Base-by-base conservation (phyloP, 768 basidiomycete species). In the Russula griseocarnosa region DNA sequence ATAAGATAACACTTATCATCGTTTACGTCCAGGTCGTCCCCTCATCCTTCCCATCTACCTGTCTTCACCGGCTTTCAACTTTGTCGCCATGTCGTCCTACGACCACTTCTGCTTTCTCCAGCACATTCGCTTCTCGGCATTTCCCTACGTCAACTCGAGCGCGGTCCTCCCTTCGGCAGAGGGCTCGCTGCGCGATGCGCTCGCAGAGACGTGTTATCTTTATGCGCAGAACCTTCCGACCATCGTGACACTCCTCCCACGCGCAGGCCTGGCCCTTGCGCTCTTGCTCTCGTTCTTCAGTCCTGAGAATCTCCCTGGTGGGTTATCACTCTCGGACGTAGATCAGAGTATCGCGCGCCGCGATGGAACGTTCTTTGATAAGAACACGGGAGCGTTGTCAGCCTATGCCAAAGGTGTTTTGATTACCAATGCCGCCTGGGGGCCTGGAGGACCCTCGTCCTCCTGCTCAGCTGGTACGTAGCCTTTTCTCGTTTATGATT, bases 141-240 rank as follows among this genome's bases (percentile, higher is more conserved):
- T 88, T 71, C 55, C 68, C 36, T 76, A 78, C 38, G 79, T 84
- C 67, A 76, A 76, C 50, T 82, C 79, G 60, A 76, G 79, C 69
- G 67, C 66, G 3, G 52, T 60, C 46, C 60, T 69, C 30, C 67
- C 56, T 5, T 67, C 62, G 2, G 58, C 54, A 1, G 67, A 69
- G 51, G 65, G 68, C 44, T 70, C 63, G 55, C 63, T 80, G 62
- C 77, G 78, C 52, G 81, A 85, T 65, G 81, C 81, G 61, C 76
- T 94, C 50, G 88, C 93, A n/a, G 93, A 96, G 75, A 87, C 87
- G 16, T 90, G 82, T 72, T 90, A 85, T 78, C 85, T 84, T 70
- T 89, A 90, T 68, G 85, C 92, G 1, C 94, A 96, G 77, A 92
- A 94, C 71, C 73, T 88, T 40, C 88, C 93, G 5, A 91, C 89